Conservation (phyloP, 306 rosid species). For the Vigna trinervia region DNA sequence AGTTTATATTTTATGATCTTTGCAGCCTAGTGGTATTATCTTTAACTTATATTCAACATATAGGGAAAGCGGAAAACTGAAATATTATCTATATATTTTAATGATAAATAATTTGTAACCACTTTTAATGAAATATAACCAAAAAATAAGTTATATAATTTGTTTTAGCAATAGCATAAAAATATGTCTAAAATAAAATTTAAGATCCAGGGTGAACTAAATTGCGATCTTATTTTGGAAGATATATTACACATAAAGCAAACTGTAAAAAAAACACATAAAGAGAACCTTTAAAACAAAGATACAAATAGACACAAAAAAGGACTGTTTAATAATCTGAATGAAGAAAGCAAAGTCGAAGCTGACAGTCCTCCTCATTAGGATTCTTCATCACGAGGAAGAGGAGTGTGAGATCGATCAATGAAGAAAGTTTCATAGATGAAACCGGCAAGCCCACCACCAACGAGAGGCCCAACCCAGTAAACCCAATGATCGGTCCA, state of each 20-base stretch:
- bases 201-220: too few species aligned
- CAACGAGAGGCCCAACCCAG: conserved; percentile 95
- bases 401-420: conserved; percentile 55
- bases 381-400: conserved; percentile 49
- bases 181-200: too few species aligned
- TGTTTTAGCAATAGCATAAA: too few species aligned
- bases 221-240: background rate
- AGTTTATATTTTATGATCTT: too few species aligned
- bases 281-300: background rate
- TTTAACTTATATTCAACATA: too few species aligned
- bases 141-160: too few species aligned
- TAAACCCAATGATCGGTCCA: conserved; percentile 96
- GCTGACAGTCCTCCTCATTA: background rate
- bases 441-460: conserved; percentile 86
- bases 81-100: too few species aligned
- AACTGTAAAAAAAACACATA: background rate
- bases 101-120: too few species aligned
- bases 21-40: too few species aligned
- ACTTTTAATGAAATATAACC: too few species aligned
- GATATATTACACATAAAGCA: background rate
- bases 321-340: background rate
- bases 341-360: background rate
- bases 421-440: conserved; percentile 80
- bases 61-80: too few species aligned
- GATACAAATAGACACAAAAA: background rate